Base-by-base conservation (phyloP, 352 stramenopile genomes). In the Phytopythium ostracodes region DNA sequence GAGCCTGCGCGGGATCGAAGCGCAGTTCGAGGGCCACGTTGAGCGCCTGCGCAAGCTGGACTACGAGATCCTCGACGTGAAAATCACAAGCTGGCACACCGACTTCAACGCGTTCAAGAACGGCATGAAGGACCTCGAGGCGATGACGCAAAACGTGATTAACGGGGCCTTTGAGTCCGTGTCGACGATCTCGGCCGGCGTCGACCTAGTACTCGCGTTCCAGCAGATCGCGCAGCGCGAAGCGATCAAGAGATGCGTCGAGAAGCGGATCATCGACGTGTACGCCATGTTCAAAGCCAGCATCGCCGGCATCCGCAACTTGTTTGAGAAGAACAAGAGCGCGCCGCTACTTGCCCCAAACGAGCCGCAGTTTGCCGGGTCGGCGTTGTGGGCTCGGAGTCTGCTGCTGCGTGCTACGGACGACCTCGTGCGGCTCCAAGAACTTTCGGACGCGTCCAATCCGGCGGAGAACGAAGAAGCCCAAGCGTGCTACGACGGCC, bases 81-180 rank as follows among this genome's bases (percentile, higher is more conserved):
- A 98, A 57, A 96, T 94, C 42, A 97, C 87, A 4, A 89, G 88
- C 59, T 98, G 96, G 96, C 95, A 98, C 60, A 90, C 92, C 52
- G 93, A 98, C 73, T 98, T 97, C 60, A 98, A 97, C 59, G 75
- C 79, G 6, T 98, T 98, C 70, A 98, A 98, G 73, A 97, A 96
- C 60, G 90, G 88, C 24, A 92, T 98, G 70, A 98, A 98, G 67
- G 96, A 98, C 62, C 72, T 98, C 4, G 96, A 98, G 59, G 94
- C 94, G 0, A 98, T 98, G 93, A 97, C 94, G 2, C 85, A 94
- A 47, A 98, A 98, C 56, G 89, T 98, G 7, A 98, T 98, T 64
- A 98, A 98, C 57, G 87, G 83, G 6, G 91, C 91, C 0, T 99
- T 99, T 53, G 96, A 98, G 42, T 95, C 81, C 52, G 73, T 98